Percentiles rank a stretch among this genome's conserved stretches.
phyloP scores from a whole-genome alignment of 2,329 filamentous ascomycete species.

The Coccinonectria pachysandricola region DNA sequence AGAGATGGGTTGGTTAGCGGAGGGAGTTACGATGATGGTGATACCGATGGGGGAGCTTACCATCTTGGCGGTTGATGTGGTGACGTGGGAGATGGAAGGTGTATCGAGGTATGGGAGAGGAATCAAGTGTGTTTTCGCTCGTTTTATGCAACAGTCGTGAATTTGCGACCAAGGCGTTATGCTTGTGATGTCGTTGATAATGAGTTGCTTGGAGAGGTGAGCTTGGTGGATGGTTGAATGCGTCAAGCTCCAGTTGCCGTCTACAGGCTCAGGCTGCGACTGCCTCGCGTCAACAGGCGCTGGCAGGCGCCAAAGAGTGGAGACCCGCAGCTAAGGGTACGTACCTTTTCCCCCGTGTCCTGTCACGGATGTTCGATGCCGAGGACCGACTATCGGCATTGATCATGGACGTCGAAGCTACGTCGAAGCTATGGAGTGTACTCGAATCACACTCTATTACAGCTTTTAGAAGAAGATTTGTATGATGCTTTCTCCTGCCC shows the following conservation, averaged over 20 bases:
- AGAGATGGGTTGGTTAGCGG: conserved; percentile 6
- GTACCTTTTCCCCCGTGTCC: conserved; percentile 5
- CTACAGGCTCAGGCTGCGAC: conserved; percentile 16
- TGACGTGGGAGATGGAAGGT: not conserved
- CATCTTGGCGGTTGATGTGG: conserved; percentile 32
- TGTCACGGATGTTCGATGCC: not conserved
- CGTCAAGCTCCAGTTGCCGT: conserved; percentile 12
- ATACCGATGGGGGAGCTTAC: conserved; percentile 26
- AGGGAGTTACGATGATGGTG: conserved; percentile 2
- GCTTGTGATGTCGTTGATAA: not conserved
- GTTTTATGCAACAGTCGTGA: not conserved
- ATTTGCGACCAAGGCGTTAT: not conserved
- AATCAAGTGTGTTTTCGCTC: not conserved
- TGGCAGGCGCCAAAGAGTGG: too few species aligned
- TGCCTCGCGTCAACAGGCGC: conserved; percentile 18
- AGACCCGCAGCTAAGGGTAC: too few species aligned
- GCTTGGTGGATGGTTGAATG: conserved; percentile 10
- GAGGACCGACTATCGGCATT: too few species aligned
- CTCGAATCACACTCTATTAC: too few species aligned
- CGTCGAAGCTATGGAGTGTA: too few species aligned
- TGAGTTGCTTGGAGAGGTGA: conserved; percentile 1
- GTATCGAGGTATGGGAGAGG: not conserved
- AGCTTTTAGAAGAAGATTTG: too few species aligned
- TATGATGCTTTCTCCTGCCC: conserved; percentile 5
- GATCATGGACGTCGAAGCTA: conserved; percentile 13